Evolutionary conservation across 345 rosid species (phyloP).

Genomic region (Citropsis articulata): DNA sequence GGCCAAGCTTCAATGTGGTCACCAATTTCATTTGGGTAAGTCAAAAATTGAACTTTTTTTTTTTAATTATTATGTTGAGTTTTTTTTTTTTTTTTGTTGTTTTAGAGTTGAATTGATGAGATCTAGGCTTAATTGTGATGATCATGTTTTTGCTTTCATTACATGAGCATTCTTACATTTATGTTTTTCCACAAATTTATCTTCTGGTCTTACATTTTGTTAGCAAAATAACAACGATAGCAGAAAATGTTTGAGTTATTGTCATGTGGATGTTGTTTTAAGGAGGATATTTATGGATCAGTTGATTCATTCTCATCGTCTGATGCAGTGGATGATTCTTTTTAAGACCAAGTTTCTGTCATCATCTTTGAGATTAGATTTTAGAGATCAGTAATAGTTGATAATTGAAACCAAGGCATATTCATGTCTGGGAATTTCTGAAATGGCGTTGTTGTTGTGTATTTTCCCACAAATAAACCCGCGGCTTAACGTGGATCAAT

Average conservation of each 20-base stretch:
- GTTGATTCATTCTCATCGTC: background rate
- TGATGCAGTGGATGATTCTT: constrained; percentile 2
- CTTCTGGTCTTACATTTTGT: background rate
- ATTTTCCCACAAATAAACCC: background rate
- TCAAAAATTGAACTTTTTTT: background rate
- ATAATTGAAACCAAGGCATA: background rate
- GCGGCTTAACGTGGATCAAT: background rate
- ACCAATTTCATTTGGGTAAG: constrained; percentile 87
- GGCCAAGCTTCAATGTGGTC: constrained; percentile 99
- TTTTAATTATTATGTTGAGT: background rate
- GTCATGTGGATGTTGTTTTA: background rate
- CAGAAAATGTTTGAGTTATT: background rate
- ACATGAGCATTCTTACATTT: background rate
- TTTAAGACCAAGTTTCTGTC: background rate
- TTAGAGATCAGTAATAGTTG: background rate
- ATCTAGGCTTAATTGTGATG: constrained; percentile 21
- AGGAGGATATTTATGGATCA: background rate
- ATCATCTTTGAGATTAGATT: background rate
- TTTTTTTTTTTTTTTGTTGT: background rate
- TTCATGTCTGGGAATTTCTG: background rate
- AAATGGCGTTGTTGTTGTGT: background rate
- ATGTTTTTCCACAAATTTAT: background rate
- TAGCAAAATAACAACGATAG: background rate
- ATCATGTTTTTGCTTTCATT: background rate
- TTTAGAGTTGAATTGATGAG: constrained; percentile 13